These are phyloP conservation scores for Entoloma clypeatum DNA, from an alignment of 1,284 basidiomycete genomes.

Conservation along the genomic window DNA sequence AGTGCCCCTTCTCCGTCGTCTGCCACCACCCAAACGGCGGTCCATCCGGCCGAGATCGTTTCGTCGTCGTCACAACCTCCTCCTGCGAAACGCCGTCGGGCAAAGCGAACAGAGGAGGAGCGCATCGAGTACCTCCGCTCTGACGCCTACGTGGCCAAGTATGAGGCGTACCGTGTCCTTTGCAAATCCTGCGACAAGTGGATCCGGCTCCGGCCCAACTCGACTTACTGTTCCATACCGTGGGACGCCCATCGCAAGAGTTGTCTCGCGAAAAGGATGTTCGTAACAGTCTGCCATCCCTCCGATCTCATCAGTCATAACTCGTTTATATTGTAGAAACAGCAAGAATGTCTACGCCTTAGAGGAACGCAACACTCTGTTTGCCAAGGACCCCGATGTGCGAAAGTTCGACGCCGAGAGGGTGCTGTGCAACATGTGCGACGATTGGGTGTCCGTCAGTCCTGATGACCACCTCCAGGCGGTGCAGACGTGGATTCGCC, in stretches of 20 bases:
- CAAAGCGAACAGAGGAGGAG: slow-evolving; percentile 75
- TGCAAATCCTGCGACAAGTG: slow-evolving; percentile 77
- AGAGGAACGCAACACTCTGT: slow-evolving; percentile 53
- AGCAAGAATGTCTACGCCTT: slow-evolving; percentile 51
- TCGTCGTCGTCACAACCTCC: too few relatives aligned
- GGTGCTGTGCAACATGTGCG: slow-evolving; percentile 63
- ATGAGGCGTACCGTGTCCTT: slow-evolving; percentile 73
- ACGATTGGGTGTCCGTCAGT: slow-evolving; percentile 56
- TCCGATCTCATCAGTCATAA: too few relatives aligned
- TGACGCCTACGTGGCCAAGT: slow-evolving; percentile 71
- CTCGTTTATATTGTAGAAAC: slow-evolving; percentile 29
- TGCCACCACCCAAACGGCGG: too few relatives aligned
- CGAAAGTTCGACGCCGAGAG: slow-evolving; percentile 70
- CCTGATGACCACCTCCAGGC: slow-evolving; percentile 50
- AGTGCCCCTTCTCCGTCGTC: too few relatives aligned
- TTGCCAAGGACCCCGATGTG: slow-evolving; percentile 61
- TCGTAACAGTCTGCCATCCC: slow-evolving; percentile 18
- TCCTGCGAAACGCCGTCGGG: slow-evolving; percentile 58
- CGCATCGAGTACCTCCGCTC: slow-evolving; percentile 67
- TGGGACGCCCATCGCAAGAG: slow-evolving; percentile 77
- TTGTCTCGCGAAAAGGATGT: slow-evolving; percentile 72
- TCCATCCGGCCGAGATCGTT: too few relatives aligned
- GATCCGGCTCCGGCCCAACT: slow-evolving; percentile 76
- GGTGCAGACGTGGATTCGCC: slow-evolving; percentile 50
- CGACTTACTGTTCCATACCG: slow-evolving; percentile 77